Percentiles rank a stretch among this genome's conserved stretches.
phyloP scores from a whole-genome alignment of 371 early-diverging fungal genomes.

The Actinomortierella ambigua region DNA sequence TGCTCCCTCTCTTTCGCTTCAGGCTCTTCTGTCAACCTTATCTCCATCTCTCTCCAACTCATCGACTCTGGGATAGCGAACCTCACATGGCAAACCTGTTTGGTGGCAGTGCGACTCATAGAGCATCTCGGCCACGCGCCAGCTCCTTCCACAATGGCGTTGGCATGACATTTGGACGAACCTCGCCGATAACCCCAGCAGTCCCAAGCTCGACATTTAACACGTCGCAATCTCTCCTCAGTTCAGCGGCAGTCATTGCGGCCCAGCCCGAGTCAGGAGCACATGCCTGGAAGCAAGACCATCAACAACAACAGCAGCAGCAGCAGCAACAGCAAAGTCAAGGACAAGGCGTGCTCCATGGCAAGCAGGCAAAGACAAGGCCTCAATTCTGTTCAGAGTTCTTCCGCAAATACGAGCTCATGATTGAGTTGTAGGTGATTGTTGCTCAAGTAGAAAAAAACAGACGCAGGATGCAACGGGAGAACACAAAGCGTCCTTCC shows the following conservation, averaged over 20 bases:
- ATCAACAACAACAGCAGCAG: conserved; percentile 4
- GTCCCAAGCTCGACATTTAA: neutral
- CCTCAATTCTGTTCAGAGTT: conserved; percentile 45
- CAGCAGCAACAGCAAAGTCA: too few species aligned
- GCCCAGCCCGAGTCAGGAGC: neutral
- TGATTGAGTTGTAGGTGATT: conserved; percentile 60
- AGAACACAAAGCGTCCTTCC: neutral
- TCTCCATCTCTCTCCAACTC: neutral
- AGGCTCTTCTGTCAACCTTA: neutral
- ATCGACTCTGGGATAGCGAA: too few species aligned
- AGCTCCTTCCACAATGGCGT: too few species aligned
- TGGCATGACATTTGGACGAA: conserved; percentile 4
- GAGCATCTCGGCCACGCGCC: too few species aligned
- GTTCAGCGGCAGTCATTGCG: too few species aligned
- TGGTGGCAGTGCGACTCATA: too few species aligned
- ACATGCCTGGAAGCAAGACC: neutral
- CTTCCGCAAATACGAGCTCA: conserved; percentile 57
- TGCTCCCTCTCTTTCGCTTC: neutral
- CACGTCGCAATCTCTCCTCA: conserved; percentile 1
- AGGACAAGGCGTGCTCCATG: too few species aligned
- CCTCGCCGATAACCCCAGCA: conserved; percentile 9
- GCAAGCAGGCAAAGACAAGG: conserved; percentile 6
- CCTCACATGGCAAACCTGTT: too few species aligned
- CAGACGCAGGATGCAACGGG: too few species aligned
- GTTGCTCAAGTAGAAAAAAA: too few species aligned